phyloP scores from a whole-genome alignment of 2,329 filamentous ascomycete genomes.

The Claviceps africana region DNA sequence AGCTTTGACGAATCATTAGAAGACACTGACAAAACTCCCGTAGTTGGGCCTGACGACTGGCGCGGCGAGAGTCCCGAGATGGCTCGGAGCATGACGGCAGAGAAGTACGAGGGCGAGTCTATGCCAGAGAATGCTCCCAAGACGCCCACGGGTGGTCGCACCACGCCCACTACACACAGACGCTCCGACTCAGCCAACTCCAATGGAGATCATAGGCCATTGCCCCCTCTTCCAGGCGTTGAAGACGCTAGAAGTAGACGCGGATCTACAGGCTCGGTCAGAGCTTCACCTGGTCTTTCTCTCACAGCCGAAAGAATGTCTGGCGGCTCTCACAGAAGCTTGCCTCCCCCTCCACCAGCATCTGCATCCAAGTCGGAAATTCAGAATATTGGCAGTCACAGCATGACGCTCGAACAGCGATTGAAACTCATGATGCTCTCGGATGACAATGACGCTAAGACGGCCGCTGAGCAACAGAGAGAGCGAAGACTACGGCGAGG shows the following conservation, averaged over 20 bases:
- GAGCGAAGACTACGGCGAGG: constrained; percentile 56
- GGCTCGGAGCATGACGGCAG: constrained; percentile 12
- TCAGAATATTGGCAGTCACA: constrained; percentile 57
- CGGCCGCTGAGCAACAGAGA: constrained; percentile 50
- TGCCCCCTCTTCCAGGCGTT: constrained; percentile 71
- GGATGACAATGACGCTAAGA: constrained; percentile 43
- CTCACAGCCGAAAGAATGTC: constrained; percentile 60
- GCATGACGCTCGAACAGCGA: constrained; percentile 75
- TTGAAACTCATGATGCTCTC: constrained; percentile 81
- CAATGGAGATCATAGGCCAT: constrained; percentile 66
- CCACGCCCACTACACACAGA: constrained; percentile 34
- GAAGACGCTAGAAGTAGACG: constrained; percentile 21
- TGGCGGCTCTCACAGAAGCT: constrained; percentile 47
- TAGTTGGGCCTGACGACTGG: constrained; percentile 97
- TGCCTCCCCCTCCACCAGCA: constrained; percentile 62
- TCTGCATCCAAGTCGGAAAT: constrained; percentile 60
- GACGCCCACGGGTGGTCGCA: constrained; percentile 26
- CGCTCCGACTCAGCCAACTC: constrained; percentile 64
- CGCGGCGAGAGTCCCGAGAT: constrained; percentile 49
- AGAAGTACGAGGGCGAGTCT: constrained; percentile 52
- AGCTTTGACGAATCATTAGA: constrained; percentile 94
- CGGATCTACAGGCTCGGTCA: constrained; percentile 30
- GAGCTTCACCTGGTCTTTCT: constrained; percentile 50
- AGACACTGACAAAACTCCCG: constrained; percentile 92
- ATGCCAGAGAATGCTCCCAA: constrained; percentile 40